Evolutionary conservation across 2,329 filamentous ascomycete species (phyloP), one percentile per base, ranked within the genome.

Genomic region (Pyricularia pennisetigena): DNA sequence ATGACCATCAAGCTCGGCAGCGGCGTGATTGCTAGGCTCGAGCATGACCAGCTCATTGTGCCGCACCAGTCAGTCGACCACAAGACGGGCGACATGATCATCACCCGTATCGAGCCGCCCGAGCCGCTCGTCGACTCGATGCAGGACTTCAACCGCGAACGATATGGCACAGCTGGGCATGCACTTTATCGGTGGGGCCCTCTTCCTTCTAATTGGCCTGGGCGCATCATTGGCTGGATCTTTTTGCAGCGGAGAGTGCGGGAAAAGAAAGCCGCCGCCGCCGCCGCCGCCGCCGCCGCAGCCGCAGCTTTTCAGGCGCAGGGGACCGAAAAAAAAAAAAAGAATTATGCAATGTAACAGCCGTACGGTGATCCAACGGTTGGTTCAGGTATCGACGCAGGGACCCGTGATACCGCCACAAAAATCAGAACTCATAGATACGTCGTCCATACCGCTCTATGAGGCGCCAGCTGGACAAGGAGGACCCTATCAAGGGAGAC

Each of bases 31-130:
- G 67, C 71, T 14, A 70, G 70, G 57, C 73, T 77, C 30, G 72
- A 74, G 20, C 78, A 76, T 69, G 69, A 74, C 63, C 74, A 76
- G 69, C 72, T 78, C 20, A 71, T 78, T 14, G 66, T 74, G 14
- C 75, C 76, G 0, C 70, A 76, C 41, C 24, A 72, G 10, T 64
- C 68, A 6, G 72, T 76, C 67, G 70, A 73, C 67, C 32, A 68
- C 12, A 14, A 68, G 9, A 68, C 63, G 7, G 72, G 72, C 24
- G 67, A 68, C n/a, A 49, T 71, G 16, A 8, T 67, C 6, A 68
- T 69, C 54, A 73, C 73, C 68, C 35, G 35, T 2, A 29, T 65
- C 7, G 71, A 70, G 3, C 64, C 30, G 1, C 72, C 72, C 3
- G 73, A 76, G 67, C 68, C 74, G 8, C 63, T 72, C 54, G 70